Evolutionary conservation across 352 stramenopile genomes (phyloP).

Genomic region (Pythium myriotylum): DNA sequence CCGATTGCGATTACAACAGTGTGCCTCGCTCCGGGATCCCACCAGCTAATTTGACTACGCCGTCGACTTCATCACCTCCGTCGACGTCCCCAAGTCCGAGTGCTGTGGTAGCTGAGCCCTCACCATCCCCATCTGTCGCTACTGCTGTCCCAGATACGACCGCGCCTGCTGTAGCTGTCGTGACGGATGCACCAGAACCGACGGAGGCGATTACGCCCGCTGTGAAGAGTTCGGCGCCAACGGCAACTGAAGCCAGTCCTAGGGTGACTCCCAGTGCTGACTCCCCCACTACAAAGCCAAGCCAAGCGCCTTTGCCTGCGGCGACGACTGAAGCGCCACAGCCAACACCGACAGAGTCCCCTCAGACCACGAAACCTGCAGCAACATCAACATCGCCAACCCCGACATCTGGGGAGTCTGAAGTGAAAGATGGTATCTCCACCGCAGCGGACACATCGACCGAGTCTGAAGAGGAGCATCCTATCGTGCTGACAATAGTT

Average conservation of each 20-base stretch:
- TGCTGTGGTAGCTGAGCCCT: background rate
- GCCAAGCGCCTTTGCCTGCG: conserved; percentile 8
- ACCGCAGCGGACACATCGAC: conserved; percentile 13
- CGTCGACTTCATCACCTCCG: conserved; percentile 9
- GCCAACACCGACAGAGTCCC: conserved; percentile 6
- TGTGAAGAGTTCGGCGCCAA: no score
- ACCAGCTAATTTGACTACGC: conserved; percentile 3
- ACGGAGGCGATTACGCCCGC: no score
- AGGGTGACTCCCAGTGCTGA: no score
- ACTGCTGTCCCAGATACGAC: background rate
- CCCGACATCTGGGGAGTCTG: background rate
- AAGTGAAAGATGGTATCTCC: background rate
- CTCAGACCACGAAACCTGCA: background rate
- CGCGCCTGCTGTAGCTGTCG: background rate
- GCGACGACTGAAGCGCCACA: conserved; percentile 4
- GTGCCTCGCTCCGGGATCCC: conserved; percentile 10
- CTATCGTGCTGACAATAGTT: conserved; percentile 75
- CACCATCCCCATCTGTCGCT: background rate
- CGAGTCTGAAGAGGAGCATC: conserved; percentile 41
- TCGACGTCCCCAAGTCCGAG: conserved; percentile 10
- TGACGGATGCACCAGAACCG: no score
- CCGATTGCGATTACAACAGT: conserved; percentile 48
- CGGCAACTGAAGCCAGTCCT: no score
- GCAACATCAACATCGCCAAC: no score
- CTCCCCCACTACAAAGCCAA: background rate